Percentiles rank a stretch among this genome's conserved stretches.
Evolutionary conservation across 2,329 filamentous ascomycete species (phyloP).

Genomic region (Erysiphe pulchra): DNA sequence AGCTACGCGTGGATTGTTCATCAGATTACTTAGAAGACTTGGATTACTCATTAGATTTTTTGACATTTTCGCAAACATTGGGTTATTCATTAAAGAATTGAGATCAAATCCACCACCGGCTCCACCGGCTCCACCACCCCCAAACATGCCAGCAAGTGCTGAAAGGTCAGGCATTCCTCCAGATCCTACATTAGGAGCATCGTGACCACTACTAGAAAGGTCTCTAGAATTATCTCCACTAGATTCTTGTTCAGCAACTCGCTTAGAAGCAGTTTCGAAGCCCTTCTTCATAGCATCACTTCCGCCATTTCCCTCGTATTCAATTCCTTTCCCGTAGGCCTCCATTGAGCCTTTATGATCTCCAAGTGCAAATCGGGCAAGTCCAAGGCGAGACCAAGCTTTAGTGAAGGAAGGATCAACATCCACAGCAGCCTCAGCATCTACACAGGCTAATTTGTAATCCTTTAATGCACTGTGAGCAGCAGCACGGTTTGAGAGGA

Average conservation of each 20-base stretch:
- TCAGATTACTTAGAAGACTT: constrained; percentile 69
- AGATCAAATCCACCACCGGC: constrained; percentile 57
- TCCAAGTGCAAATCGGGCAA: constrained; percentile 75
- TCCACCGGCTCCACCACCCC: constrained; percentile 33
- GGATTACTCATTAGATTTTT: constrained; percentile 96
- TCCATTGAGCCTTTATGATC: constrained; percentile 85
- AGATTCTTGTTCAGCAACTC: constrained; percentile 53
- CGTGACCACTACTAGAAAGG: constrained; percentile 24
- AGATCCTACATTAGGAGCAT: constrained; percentile 20
- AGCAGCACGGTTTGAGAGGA: constrained; percentile 89
- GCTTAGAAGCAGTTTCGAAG: constrained; percentile 72
- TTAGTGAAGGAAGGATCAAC: constrained; percentile 89
- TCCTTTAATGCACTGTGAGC: constrained; percentile 68
- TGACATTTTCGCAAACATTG: constrained; percentile 94
- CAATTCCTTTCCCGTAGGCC: constrained; percentile 78
- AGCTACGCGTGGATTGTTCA: constrained; percentile 75
- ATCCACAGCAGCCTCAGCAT: constrained; percentile 74
- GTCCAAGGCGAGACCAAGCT: constrained; percentile 80
- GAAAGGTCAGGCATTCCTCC: constrained; percentile 44
- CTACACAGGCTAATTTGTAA: constrained; percentile 59
- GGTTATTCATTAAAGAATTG: constrained; percentile 74
- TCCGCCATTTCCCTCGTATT: constrained; percentile 78
- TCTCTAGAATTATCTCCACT: constrained; percentile 19
- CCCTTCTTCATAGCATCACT: constrained; percentile 96
- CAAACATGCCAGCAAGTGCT: constrained; percentile 47